These are phyloP conservation scores for Lyophyllum shimeji DNA, from an alignment of 768 basidiomycete genomes.

Conservation along the genomic window DNA sequence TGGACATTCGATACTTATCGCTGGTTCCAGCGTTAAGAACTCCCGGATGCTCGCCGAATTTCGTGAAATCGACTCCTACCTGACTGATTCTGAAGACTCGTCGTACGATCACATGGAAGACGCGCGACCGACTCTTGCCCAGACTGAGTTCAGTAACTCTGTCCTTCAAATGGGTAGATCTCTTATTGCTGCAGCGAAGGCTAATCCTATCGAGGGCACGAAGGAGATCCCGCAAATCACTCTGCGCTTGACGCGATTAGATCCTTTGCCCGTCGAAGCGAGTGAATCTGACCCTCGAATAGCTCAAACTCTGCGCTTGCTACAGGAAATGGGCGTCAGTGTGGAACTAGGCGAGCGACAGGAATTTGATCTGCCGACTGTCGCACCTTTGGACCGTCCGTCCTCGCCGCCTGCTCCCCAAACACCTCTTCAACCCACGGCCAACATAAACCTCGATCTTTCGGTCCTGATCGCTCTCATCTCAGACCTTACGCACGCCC, in stretches of 20 bases:
- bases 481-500: slow-evolving; percentile 77
- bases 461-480: slow-evolving; percentile 83
- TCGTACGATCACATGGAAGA: slow-evolving; percentile 51
- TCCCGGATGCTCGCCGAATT: slow-evolving; percentile 77
- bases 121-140: slow-evolving; percentile 43
- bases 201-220: slow-evolving; percentile 47
- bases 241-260: slow-evolving; percentile 70
- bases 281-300: slow-evolving; percentile 54
- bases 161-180: slow-evolving; percentile 68
- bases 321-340: slow-evolving; percentile 63
- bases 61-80: slow-evolving; percentile 80
- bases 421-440: slow-evolving; percentile 45
- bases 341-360: slow-evolving; percentile 65
- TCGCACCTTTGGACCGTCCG: slow-evolving; percentile 1
- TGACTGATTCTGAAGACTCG: slow-evolving; percentile 58
- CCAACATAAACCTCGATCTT: slow-evolving; percentile 75
- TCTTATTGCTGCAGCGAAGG: slow-evolving; percentile 62
- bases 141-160: slow-evolving; percentile 67
- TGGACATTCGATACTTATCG: neutral
- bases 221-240: slow-evolving; percentile 46
- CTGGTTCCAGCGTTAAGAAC: slow-evolving; percentile 65
- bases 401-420: slow-evolving; percentile 13
- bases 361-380: slow-evolving; percentile 22
- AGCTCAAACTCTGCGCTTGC: slow-evolving; percentile 49
- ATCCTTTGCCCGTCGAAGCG: slow-evolving; percentile 36